Conservation (phyloP, 2,329 filamentous ascomycete species). For the Penicillium expansum region DNA sequence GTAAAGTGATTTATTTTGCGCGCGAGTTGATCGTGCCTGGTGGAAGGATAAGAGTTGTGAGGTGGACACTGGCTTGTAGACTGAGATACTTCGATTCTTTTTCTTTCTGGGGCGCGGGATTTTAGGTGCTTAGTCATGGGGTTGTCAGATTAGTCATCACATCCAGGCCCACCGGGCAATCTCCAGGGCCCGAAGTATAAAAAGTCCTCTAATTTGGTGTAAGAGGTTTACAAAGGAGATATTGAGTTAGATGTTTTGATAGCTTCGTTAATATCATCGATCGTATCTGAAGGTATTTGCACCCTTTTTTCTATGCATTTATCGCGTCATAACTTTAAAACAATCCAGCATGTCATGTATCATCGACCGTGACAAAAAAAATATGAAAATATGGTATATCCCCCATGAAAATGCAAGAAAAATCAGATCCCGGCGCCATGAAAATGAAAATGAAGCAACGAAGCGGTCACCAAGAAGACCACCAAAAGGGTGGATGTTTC, state of each 20-base stretch:
- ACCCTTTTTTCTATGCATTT: neutral
- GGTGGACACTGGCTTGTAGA: neutral
- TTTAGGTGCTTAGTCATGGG: conserved; percentile 5
- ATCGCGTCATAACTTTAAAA: neutral
- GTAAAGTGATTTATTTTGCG: neutral
- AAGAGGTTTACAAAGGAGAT: neutral
- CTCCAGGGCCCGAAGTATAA: neutral
- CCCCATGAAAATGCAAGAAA: conserved; percentile 14
- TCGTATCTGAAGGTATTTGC: neutral
- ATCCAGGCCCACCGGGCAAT: neutral
- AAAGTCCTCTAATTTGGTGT: neutral
- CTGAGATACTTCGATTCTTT: conserved; percentile 3
- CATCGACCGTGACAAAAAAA: neutral
- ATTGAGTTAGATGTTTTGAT: neutral
- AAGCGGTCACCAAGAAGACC: neutral
- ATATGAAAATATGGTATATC: conserved; percentile 18
- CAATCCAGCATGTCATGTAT: neutral
- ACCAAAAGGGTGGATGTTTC: neutral
- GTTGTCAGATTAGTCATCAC: neutral
- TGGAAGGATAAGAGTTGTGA: neutral
- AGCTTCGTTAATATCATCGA: neutral
- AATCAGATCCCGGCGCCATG: conserved; percentile 20
- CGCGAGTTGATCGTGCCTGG: neutral
- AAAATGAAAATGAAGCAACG: conserved; percentile 17
- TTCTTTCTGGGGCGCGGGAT: conserved; percentile 11